phyloP scores from a whole-genome alignment of 345 rosid species.

The Sonneratia alba region DNA sequence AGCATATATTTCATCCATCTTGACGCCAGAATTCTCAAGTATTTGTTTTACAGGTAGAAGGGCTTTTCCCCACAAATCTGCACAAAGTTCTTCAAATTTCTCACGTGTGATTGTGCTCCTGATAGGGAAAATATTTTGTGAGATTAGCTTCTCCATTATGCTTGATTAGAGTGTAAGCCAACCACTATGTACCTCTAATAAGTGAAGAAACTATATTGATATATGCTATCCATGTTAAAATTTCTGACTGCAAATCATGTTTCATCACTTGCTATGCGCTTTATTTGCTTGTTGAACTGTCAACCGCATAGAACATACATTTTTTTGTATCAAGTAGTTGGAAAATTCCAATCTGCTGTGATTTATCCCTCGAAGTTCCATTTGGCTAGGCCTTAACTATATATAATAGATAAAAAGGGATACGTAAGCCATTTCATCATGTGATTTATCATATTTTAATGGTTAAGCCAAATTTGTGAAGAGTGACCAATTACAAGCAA shows the following conservation, averaged over 20 bases:
- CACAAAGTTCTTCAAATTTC: conserved; percentile 94
- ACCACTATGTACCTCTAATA: background rate
- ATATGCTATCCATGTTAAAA: background rate
- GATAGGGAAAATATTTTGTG: conserved; percentile 12
- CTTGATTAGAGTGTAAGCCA: background rate
- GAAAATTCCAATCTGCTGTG: background rate
- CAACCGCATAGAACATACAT: background rate
- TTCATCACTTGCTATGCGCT: background rate
- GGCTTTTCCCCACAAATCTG: conserved; percentile 88
- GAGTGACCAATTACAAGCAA: background rate
- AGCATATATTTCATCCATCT: conserved; percentile 70
- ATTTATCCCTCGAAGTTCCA: background rate
- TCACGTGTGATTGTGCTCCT: conserved; percentile 96
- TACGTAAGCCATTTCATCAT: background rate
- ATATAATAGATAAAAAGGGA: background rate
- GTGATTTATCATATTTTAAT: background rate
- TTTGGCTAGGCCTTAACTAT: background rate
- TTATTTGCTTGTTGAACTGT: background rate
- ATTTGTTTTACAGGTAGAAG: conserved; percentile 72
- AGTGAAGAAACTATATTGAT: background rate
- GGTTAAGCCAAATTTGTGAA: background rate
- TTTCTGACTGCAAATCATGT: background rate
- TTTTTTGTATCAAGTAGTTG: background rate
- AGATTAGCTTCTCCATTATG: conserved; percentile 1
- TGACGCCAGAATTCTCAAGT: conserved; percentile 64